phyloP scores from a whole-genome alignment of 306 rosid species.

The Cicer arietinum region DNA sequence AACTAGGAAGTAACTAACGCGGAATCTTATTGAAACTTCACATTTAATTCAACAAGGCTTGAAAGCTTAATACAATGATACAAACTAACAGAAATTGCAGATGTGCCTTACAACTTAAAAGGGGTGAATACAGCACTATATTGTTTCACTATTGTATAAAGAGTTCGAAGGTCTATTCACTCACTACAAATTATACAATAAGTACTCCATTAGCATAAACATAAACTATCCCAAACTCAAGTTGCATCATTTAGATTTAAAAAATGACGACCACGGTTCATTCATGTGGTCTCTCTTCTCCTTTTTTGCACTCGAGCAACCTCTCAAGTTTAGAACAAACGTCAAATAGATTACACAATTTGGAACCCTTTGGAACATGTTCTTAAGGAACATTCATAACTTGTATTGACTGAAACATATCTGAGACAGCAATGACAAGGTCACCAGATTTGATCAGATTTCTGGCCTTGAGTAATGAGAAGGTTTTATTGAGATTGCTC shows the following conservation, averaged over 20 bases:
- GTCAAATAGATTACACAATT: constrained; percentile 19
- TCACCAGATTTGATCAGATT: constrained; percentile 96
- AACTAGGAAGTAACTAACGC: background rate
- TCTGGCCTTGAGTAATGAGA: constrained; percentile 92
- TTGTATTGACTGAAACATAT: constrained; percentile 92
- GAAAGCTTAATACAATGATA: constrained; percentile 25
- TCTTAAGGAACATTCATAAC: constrained; percentile 92
- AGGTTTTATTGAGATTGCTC: constrained; percentile 89
- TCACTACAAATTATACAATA: constrained; percentile 35
- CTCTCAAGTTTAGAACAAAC: constrained; percentile 36
- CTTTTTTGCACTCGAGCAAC: constrained; percentile 30
- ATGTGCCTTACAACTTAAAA: constrained; percentile 25
- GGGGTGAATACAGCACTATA: constrained; percentile 38
- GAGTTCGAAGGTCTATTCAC: constrained; percentile 32
- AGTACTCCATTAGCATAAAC: constrained; percentile 17
- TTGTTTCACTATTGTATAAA: constrained; percentile 17
- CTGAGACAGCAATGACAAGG: constrained; percentile 97
- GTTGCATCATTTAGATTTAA: constrained; percentile 37
- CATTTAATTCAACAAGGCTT: constrained; percentile 19
- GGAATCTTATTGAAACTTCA: constrained; percentile 37
- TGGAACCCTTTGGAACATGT: constrained; percentile 27
- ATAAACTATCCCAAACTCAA: constrained; percentile 31
- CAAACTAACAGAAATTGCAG: constrained; percentile 39
- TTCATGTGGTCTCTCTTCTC: constrained; percentile 35
- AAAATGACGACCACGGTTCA: constrained; percentile 37